Percentiles rank a stretch among this genome's conserved stretches.
These are phyloP conservation scores for Solanum hybrid DNA, from an alignment of 305 asterid genomes.

Conservation along the genomic window DNA sequence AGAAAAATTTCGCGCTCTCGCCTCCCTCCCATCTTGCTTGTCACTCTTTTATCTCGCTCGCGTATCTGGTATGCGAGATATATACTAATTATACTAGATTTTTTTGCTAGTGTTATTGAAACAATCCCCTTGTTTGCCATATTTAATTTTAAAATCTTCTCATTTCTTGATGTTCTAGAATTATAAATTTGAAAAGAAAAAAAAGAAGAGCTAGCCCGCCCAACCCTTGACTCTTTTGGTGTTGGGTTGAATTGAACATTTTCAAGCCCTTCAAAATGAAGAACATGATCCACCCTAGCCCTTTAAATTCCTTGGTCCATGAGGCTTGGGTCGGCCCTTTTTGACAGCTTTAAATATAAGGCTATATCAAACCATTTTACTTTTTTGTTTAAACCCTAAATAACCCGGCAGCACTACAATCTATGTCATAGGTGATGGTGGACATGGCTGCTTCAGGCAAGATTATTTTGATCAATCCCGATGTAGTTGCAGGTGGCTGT, in stretches of 20 bases:
- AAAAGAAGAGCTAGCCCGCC: not conserved
- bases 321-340: not conserved
- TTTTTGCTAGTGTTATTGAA: not conserved
- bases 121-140: not conserved
- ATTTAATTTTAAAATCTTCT: no score
- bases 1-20: no score
- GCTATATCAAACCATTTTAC: not conserved
- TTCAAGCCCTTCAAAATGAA: not conserved
- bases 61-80: no score
- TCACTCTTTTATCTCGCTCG: not conserved
- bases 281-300: not conserved
- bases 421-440: not conserved
- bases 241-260: not conserved
- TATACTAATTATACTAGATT: no score
- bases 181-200: no score
- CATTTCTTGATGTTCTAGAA: no score
- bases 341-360: not conserved
- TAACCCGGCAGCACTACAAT: not conserved
- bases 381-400: not conserved
- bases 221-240: not conserved
- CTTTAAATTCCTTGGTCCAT: not conserved
- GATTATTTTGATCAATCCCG: not conserved
- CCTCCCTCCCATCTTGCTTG: not conserved
- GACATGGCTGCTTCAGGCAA: not conserved
- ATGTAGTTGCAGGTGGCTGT: not conserved